These are phyloP conservation scores for Parafenestella ontariensis DNA, from an alignment of 2,329 filamentous ascomycete genomes.

Conservation along the genomic window DNA sequence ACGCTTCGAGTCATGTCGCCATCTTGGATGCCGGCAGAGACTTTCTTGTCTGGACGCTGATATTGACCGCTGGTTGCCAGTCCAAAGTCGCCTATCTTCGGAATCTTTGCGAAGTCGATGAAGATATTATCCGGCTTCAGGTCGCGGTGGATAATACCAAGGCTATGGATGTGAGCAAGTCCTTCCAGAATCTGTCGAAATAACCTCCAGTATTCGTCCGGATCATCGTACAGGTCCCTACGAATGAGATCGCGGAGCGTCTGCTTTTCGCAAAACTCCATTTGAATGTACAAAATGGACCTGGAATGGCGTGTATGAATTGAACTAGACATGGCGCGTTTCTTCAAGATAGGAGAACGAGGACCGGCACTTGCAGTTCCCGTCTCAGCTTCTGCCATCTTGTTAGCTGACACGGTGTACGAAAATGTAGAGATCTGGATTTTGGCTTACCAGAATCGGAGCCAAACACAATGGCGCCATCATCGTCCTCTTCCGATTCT, in stretches of 20 bases:
- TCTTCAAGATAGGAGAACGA: conserved; percentile 44
- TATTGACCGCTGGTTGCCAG: conserved; percentile 89
- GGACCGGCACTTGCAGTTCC: conserved; percentile 42
- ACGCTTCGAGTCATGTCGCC: conserved; percentile 73
- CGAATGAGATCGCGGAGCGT: conserved; percentile 89
- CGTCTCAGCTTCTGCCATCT: conserved; percentile 54
- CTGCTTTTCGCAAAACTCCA: conserved; percentile 97
- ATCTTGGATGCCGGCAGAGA: conserved; percentile 38
- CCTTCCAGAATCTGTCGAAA: conserved; percentile 93
- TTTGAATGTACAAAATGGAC: conserved; percentile 92
- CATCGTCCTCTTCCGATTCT: conserved; percentile 49
- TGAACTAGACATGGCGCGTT: conserved; percentile 55
- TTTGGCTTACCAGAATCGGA: conserved; percentile 46
- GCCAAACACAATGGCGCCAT: conserved; percentile 45
- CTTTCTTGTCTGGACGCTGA: conserved; percentile 63
- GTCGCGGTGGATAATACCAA: conserved; percentile 94
- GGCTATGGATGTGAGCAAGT: conserved; percentile 84
- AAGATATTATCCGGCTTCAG: conserved; percentile 98
- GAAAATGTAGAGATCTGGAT: neutral
- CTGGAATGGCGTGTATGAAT: conserved; percentile 61
- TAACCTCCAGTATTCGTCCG: conserved; percentile 84
- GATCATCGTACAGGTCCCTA: conserved; percentile 74
- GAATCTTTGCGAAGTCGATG: conserved; percentile 87
- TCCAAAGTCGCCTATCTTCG: conserved; percentile 96
- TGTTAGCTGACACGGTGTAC: conserved; percentile 12